Conservation (phyloP, 2,329 filamentous ascomycete genomes). For the Aspergillus sp. region DNA sequence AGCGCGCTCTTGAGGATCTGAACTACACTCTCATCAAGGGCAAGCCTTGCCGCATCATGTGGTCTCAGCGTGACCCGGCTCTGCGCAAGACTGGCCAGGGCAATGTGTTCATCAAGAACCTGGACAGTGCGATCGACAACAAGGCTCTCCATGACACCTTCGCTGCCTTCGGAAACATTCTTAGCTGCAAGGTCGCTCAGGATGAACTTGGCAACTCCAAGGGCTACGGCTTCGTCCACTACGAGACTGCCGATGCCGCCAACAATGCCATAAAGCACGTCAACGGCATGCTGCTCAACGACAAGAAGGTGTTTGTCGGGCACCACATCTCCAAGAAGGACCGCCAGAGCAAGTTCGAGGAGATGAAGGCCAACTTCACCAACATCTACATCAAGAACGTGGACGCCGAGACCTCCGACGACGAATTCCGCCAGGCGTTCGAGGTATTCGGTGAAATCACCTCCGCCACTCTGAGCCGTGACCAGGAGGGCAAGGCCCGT, state of each 20-base stretch:
- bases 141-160: constrained; percentile 99
- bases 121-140: constrained; percentile 98
- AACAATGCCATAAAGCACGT: constrained; percentile 98
- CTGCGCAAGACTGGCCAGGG: constrained; percentile 98
- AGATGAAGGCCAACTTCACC: constrained; percentile 99
- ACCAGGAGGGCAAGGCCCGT: constrained; percentile 83
- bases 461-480: constrained; percentile 85
- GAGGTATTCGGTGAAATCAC: constrained; percentile 90
- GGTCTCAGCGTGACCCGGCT: constrained; percentile 98
- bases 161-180: constrained; percentile 95
- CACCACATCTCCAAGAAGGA: constrained; percentile 99
- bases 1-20: constrained; percentile 96
- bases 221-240: constrained; percentile 98
- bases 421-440: constrained; percentile 89
- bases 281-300: constrained; percentile 98
- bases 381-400: constrained; percentile 99
- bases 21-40: constrained; percentile 99
- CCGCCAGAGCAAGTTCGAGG: constrained; percentile 99
- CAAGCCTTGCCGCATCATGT: constrained; percentile 99
- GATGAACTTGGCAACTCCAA: constrained; percentile 96
- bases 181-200: constrained; percentile 98
- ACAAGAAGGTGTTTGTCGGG: constrained; percentile 99
- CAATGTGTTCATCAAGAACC: constrained; percentile 99
- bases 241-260: constrained; percentile 97
- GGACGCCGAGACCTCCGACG: constrained; percentile 70